Evolutionary conservation across 1,284 basidiomycete species (phyloP), one percentile per base, ranked within the genome.

Genomic region (Abortiporus biennis): DNA sequence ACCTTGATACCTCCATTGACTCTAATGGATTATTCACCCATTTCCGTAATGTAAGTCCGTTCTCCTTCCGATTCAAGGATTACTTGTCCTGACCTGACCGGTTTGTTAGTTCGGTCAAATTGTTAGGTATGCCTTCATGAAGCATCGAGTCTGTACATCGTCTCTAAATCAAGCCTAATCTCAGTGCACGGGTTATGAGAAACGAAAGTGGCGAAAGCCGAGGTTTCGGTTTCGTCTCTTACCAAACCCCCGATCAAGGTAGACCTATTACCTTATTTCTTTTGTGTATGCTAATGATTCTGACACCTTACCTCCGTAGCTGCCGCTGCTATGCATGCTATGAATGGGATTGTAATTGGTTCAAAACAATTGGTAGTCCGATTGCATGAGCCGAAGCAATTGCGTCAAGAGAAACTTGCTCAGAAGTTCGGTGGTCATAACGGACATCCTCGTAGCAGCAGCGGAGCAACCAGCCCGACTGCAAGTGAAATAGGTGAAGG

Each of bases 201-300:
- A 92, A 92, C 55, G 85, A 92, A 52, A 68, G 57, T 38, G 86
- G 88, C 17, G 80, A 86, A 42, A 90, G 86, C 60, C 83, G 90
- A 44, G 92, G 92, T 4, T 97, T 95, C 57, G 93, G 93, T n/a
- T 98, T 97, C 57, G 94, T 97, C 44, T 91, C 87, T 20, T 97
- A 70, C 65, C 82, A 89, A 56, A 76, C 76, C 11, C 86, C 91
- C 11, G 81, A 86, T 50, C 85, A 92, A 74, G 89, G 89, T 89
- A 53, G 42, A 64, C 38, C 6, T 36, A 20, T 21, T n/a, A n/a
- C n/a, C n/a, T n/a, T n/a, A n/a, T n/a, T 33, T n/a, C 12, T 12
- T 30, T 38, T 5, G 19, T 35, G n/a, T 27, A n/a, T n/a, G n/a
- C n/a, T n/a, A n/a, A n/a, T n/a, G n/a, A n/a, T n/a, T n/a, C n/a